phyloP scores from a whole-genome alignment of 202 grass and related monocot species.

The Hordeum pubiflorum region DNA sequence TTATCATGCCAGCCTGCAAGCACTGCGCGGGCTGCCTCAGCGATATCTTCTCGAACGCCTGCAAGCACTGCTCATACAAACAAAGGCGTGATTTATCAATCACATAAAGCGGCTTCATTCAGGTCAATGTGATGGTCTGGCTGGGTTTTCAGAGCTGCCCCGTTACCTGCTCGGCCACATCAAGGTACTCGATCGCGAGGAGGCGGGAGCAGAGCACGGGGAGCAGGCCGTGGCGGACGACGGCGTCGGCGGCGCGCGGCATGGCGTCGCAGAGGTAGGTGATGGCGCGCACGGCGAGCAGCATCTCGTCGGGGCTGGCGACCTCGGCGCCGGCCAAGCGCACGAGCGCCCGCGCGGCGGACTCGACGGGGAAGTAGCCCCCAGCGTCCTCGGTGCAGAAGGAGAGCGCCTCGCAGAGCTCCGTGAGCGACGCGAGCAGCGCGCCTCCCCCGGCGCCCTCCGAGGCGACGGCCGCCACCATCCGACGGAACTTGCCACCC shows the following conservation, averaged over 20 bases:
- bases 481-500: slow-evolving; percentile 42
- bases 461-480: slow-evolving; percentile 48
- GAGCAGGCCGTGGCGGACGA: slow-evolving; percentile 64
- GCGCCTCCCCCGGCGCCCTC: slow-evolving; percentile 29
- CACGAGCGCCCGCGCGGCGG: slow-evolving; percentile 54
- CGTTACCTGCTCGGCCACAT: slow-evolving; percentile 86
- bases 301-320: slow-evolving; percentile 48
- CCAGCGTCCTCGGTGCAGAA: slow-evolving; percentile 67
- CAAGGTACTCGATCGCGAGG: slow-evolving; percentile 70
- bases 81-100: neutral
- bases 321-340: slow-evolving; percentile 27
- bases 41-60: slow-evolving; percentile 96
- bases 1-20: slow-evolving; percentile 69
- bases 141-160: neutral
- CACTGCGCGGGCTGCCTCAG: slow-evolving; percentile 50
- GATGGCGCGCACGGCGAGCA: slow-evolving; percentile 72
- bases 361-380: slow-evolving; percentile 53
- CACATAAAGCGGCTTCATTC: neutral
- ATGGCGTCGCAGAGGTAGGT: slow-evolving; percentile 91
- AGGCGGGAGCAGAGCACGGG: slow-evolving; percentile 69
- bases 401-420: slow-evolving; percentile 92
- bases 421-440: slow-evolving; percentile 45
- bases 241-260: slow-evolving; percentile 56
- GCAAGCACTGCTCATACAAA: slow-evolving; percentile 47
- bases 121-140: neutral